Evolutionary conservation across 1,284 basidiomycete genomes (phyloP), one percentile per base, ranked within the genome.

Genomic region (Boletus mariae): DNA sequence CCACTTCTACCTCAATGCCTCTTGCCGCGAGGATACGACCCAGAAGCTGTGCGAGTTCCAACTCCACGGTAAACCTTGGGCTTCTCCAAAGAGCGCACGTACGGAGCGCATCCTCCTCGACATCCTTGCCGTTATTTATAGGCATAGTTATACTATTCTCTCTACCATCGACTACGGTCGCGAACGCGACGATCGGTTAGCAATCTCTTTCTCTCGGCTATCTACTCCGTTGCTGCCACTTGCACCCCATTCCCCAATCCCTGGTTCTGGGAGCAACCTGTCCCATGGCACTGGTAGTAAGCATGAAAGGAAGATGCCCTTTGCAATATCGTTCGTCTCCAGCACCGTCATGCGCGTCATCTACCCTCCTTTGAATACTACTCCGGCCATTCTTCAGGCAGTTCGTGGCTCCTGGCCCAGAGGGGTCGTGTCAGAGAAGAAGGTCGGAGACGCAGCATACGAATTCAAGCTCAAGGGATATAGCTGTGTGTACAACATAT

Each of bases 381-480:
- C 87, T 7, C 87, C 87, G 13, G 88, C 86, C 51, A 88, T 90
- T 53, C 74, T 90, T 20, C 83, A 86, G 63, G 84, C 86, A n/a
- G 86, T 90, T 13, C 78, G 88, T 54, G 78, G 75, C 10, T 80
- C 88, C 17, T 90, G 87, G 88, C 87, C 88, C 17, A 77, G 86
- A 59, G 88, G 87, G 20, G 85, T 90, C 12, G 79, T 84, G 8
- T 81, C 81, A 1, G 87, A 90, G 68, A 87, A 84, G 74, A 90
- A 85, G 64, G 74, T 88, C 1, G 83, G 80, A 10, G 82, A 85
- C 32, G 79, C 79, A 50, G 80, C 80, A 15, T 90, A 80, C 63
- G 87, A 90, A 66, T 90, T 90, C 71, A 89, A 86, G 64, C 73
- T 90, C 51, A 88, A 87, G 61, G 88, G 87, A 15, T 90, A 90